Evolutionary conservation across 2,329 filamentous ascomycete species (phyloP), one percentile per base, ranked within the genome.

Genomic region (Phaeosphaeriaceae sp.): DNA sequence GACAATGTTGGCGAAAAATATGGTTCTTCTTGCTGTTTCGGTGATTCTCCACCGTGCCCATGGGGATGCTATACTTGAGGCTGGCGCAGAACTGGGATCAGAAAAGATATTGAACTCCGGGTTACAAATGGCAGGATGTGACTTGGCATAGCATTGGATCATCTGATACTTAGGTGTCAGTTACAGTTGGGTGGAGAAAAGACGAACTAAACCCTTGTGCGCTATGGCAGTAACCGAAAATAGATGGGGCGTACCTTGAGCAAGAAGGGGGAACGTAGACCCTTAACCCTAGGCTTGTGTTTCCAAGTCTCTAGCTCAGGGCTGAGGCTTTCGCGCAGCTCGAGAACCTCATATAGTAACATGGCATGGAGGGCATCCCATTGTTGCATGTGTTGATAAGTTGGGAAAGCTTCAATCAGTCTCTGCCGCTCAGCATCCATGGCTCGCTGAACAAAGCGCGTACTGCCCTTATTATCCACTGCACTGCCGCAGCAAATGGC

Each of bases 331-430:
- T 38, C 36, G 11, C 36, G 36, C 21, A 38, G 36, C 20, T 38
- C 36, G 17, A 38, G 15, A 23, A 38, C 21, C 13, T 23, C 36
- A 13, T 38, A 38, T 6, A 38, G 15, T 18, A 38, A 17, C 36
- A 23, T 38, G 21, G 36, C 36, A 23, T 38, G 36, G 11, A 38
- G 36, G 13, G 36, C 36, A 38, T 38, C 36, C 36, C 36, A 38
- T 18, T 38, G 36, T 38, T 38, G 36, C 36, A 38, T 38, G 11
- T n/a, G 20, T 21, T 38, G 36, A 23, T 38, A 38, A 15, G 36
- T 11, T 38, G 36, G 36, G 21, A 38, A 38, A 9, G 36, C 36
- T n/a, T 38, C 18, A 9, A 38, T 23, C 13, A 38, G 21, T 17
- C 36, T 38, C 36, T 38, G 36, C 16, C 36, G 36, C 21, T 38